phyloP scores from a whole-genome alignment of 345 rosid genomes.

The Boechera retrofracta region DNA sequence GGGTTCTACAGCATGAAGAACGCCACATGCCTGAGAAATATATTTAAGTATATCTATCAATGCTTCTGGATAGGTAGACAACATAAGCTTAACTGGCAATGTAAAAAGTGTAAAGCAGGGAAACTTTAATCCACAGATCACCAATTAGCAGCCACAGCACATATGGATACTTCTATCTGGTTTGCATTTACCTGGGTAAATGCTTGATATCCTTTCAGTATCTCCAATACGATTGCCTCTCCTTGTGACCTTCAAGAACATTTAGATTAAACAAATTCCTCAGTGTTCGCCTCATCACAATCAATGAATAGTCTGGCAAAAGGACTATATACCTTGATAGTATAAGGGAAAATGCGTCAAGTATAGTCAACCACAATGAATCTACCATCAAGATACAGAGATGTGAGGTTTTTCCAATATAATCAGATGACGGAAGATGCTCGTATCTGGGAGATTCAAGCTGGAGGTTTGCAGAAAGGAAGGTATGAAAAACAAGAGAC shows the following conservation, averaged over 20 bases:
- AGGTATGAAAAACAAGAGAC: constrained; percentile 29
- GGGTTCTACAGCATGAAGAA: constrained; percentile 95
- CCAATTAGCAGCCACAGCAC: constrained; percentile 29
- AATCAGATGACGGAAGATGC: constrained; percentile 60
- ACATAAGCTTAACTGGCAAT: constrained; percentile 16
- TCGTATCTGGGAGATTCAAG: constrained; percentile 90
- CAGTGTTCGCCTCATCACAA: constrained; percentile 12
- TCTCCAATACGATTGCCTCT: constrained; percentile 97
- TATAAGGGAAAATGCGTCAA: constrained; percentile 92
- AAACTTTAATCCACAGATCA: constrained; percentile 8
- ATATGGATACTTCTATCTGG: constrained; percentile 22
- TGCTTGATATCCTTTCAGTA: constrained; percentile 97
- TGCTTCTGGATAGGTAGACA: constrained; percentile 26
- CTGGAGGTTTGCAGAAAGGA: constrained; percentile 55
- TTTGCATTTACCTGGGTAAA: constrained; percentile 83
- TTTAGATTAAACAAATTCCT: constrained; percentile 44
- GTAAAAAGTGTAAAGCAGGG: constrained; percentile 12
- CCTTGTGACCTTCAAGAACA: constrained; percentile 89
- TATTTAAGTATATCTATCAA: constrained; percentile 20
- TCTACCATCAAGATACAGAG: constrained; percentile 92
- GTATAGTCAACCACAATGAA: constrained; percentile 95
- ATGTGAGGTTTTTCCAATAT: constrained; percentile 68
- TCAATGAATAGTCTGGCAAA: constrained; percentile 29
- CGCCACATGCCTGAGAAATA: constrained; percentile 89
- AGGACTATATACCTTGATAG: constrained; percentile 72